A percentile compares a stretch with the other conserved stretches of the same genome.
Evolutionary conservation across 1,284 basidiomycete genomes (phyloP).

Genomic region (Boletus subluridellus): DNA sequence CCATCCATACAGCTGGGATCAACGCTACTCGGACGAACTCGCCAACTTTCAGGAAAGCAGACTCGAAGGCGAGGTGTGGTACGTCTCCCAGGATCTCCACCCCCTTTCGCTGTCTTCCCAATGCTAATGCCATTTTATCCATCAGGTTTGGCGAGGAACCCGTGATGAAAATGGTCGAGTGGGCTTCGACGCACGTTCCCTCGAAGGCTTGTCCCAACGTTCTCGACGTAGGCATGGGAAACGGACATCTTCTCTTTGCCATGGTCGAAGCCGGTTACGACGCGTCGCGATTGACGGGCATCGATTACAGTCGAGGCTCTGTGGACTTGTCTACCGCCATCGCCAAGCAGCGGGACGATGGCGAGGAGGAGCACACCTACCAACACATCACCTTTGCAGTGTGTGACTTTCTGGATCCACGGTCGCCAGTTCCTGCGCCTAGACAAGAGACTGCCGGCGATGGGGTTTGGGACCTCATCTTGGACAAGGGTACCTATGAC

Average conservation of each 20-base stretch:
- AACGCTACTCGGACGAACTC: slow-evolving; percentile 68
- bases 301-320: slow-evolving; percentile 80
- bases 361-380: slow-evolving; percentile 15
- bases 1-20: slow-evolving; percentile 57
- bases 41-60: slow-evolving; percentile 76
- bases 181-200: slow-evolving; percentile 54
- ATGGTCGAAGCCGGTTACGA: slow-evolving; percentile 67
- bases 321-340: slow-evolving; percentile 57
- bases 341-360: slow-evolving; percentile 36
- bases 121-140: neutral
- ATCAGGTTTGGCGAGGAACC: slow-evolving; percentile 81
- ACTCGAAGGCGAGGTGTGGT: slow-evolving; percentile 91
- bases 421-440: slow-evolving; percentile 38
- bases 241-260: slow-evolving; percentile 79
- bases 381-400: slow-evolving; percentile 48
- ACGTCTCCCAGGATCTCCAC: slow-evolving; percentile 9
- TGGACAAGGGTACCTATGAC: slow-evolving; percentile 85
- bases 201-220: slow-evolving; percentile 44
- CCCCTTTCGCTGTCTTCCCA: neutral
- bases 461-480: slow-evolving; percentile 58
- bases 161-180: slow-evolving; percentile 77
- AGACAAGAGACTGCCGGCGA: slow-evolving; percentile 25
- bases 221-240: slow-evolving; percentile 80
- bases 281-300: slow-evolving; percentile 55
- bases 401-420: slow-evolving; percentile 60